These are phyloP conservation scores for Albatrellus sp. DNA, from an alignment of 1,284 basidiomycete species.

Conservation along the genomic window DNA sequence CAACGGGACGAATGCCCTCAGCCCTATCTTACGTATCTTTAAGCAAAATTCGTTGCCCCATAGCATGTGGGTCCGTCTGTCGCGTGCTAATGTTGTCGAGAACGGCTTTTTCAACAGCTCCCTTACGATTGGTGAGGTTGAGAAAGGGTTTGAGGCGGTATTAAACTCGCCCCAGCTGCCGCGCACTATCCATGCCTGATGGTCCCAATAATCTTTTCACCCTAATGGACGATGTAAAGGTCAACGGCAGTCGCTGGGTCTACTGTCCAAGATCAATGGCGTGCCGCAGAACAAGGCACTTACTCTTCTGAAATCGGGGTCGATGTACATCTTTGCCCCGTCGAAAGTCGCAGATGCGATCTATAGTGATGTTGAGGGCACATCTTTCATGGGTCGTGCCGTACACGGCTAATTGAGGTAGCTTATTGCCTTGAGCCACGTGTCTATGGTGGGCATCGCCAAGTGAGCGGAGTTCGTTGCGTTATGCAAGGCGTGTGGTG, in stretches of 20 bases:
- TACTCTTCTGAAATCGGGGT: slow-evolving; percentile 20
- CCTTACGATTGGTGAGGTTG: slow-evolving; percentile 20
- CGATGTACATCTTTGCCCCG: slow-evolving; percentile 18
- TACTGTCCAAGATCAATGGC: slow-evolving; percentile 17
- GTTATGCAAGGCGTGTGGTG: no score
- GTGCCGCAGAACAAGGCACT: slow-evolving; percentile 17
- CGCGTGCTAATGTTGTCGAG: no score
- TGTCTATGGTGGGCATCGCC: no score
- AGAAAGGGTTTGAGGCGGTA: slow-evolving; percentile 14
- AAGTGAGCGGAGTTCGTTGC: no score
- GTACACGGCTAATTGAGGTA: no score
- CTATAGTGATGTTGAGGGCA: slow-evolving; percentile 17
- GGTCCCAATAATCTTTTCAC: no score
- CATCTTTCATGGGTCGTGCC: slow-evolving; percentile 17
- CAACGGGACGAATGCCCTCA: no score
- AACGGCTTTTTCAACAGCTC: no score
- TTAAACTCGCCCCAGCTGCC: slow-evolving; percentile 10
- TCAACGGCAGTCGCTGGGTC: slow-evolving; percentile 18
- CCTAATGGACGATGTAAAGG: slow-evolving; percentile 17
- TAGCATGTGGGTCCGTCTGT: no score
- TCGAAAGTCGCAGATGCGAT: slow-evolving; percentile 17
- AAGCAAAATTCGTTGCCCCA: no score
- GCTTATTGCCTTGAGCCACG: no score
- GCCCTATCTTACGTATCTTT: no score
- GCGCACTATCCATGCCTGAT: slow-evolving; percentile 14